Base-by-base conservation (phyloP, 139 green algal species). In the Chlamydomonas sp. region DNA sequence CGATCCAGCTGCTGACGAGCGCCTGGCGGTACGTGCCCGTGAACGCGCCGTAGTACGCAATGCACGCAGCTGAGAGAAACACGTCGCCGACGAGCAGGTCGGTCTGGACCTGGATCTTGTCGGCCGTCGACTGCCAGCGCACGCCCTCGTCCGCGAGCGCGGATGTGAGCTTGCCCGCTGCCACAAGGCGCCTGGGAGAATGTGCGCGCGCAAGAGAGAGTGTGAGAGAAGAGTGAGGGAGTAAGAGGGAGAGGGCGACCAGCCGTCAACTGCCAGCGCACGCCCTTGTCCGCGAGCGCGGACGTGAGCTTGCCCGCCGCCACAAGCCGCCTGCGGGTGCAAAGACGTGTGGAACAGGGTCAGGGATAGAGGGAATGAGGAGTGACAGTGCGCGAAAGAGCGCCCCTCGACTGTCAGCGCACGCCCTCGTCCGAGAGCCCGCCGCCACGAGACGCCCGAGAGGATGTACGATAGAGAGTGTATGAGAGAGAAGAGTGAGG, bases 1-100 rank as follows among this genome's bases (percentile, higher is more conserved):
- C 5, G 30, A 5, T 62, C 6, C 24, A 29, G 20, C 54, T n/a
- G 4, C 34, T 62, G 4, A 13, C 28, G 39, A 37, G 48, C 65
- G 76, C 72, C 69, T 79, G 57, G 8, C 87, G 78, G 88, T 92
- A 95, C 10, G 72, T 58, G 28, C 85, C 85, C 2, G 86, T 93
- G 81, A 95, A 95, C 26, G 89, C 87, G 60, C 89, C 89, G 35
- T 88, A 88, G 76, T 95, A 95, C 3, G 86, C 81, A 35, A 95
- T 87, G 69, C 78, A 87, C n/a, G 84, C 89, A 2, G 89, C 75
- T 1, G 60, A 59, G 20, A 65, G 58, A 31, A 64, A 69, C 22
- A 64, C 35, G 37, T 63, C 70, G 2, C 71, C 35, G 13, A 91
- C 81, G 20, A 94, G 79, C 48, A 88, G 78, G 50, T 79, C 71